Conservation (phyloP, 768 basidiomycete species). For the Tulasnella sp. region DNA sequence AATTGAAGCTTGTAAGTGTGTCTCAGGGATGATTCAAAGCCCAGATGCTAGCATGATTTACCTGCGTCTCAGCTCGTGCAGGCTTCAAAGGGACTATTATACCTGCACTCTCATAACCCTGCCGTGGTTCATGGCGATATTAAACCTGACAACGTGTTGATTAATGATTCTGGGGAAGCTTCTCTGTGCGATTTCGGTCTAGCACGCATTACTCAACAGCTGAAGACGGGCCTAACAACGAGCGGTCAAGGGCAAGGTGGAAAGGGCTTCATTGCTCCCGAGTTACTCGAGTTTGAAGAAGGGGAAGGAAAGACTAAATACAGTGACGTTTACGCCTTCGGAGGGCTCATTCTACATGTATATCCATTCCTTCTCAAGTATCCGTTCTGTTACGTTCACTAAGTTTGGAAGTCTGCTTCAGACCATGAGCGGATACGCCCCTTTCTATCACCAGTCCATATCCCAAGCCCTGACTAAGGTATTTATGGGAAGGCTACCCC, state of each 20-base stretch:
- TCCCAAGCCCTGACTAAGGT: too few relatives aligned
- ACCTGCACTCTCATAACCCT: constrained; percentile 4
- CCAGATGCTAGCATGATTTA: too few relatives aligned
- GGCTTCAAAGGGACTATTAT: background rate
- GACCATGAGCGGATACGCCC: too few relatives aligned
- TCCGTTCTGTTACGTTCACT: too few relatives aligned
- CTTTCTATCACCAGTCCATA: too few relatives aligned
- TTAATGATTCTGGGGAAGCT: background rate
- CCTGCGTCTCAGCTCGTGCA: background rate
- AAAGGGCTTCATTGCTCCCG: background rate
- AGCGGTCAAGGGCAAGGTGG: background rate
- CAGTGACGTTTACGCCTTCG: constrained; percentile 8
- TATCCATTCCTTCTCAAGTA: too few relatives aligned
- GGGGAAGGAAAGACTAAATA: background rate
- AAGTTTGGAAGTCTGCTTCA: too few relatives aligned
- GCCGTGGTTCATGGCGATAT: constrained; percentile 11
- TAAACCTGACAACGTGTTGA: constrained; percentile 9
- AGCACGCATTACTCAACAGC: background rate
- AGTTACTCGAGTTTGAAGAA: background rate
- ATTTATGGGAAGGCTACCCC: too few relatives aligned
- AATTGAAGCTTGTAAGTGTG: too few relatives aligned
- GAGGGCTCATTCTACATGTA: constrained; percentile 1
- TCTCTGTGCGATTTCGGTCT: constrained; percentile 8
- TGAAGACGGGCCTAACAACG: background rate
- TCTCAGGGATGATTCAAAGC: too few relatives aligned